A percentile compares a stretch with the other conserved stretches of the same genome.
These are phyloP conservation scores for Quercus engelmannii DNA, from an alignment of 306 rosid genomes.

Conservation along the genomic window DNA sequence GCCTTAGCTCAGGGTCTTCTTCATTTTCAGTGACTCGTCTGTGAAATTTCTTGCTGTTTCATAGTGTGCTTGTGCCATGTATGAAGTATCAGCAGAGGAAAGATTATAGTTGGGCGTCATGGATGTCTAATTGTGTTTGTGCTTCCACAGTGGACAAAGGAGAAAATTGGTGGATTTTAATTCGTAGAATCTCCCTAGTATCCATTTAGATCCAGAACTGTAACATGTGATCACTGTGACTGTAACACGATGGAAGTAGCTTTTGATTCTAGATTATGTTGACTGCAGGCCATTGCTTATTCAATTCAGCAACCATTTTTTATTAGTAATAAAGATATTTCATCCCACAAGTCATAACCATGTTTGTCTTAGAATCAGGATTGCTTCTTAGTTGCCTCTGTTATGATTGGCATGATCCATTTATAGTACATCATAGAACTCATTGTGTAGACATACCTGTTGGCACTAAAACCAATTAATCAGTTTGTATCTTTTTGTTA, in stretches of 20 bases:
- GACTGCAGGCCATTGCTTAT: background rate
- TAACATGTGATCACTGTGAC: background rate
- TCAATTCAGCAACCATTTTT: background rate
- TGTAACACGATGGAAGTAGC: background rate
- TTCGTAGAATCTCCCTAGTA: background rate
- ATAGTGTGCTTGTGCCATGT: background rate
- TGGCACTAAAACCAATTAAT: background rate
- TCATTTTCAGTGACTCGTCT: background rate
- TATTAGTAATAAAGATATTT: background rate
- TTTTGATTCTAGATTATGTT: background rate
- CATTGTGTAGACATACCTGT: too few relatives aligned
- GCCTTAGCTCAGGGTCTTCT: background rate
- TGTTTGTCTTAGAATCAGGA: background rate
- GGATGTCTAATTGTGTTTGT: background rate
- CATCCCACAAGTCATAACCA: background rate
- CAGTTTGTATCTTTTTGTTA: background rate
- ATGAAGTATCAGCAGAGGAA: background rate
- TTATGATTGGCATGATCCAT: too few relatives aligned
- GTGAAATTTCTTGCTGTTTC: background rate
- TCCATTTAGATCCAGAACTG: background rate
- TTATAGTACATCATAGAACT: too few relatives aligned
- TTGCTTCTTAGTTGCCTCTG: background rate
- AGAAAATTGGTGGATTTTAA: background rate
- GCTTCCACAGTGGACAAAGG: background rate
- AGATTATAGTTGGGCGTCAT: background rate